Base-by-base conservation (phyloP, 2,329 filamentous ascomycete genomes). In the Fusarium humuli region DNA sequence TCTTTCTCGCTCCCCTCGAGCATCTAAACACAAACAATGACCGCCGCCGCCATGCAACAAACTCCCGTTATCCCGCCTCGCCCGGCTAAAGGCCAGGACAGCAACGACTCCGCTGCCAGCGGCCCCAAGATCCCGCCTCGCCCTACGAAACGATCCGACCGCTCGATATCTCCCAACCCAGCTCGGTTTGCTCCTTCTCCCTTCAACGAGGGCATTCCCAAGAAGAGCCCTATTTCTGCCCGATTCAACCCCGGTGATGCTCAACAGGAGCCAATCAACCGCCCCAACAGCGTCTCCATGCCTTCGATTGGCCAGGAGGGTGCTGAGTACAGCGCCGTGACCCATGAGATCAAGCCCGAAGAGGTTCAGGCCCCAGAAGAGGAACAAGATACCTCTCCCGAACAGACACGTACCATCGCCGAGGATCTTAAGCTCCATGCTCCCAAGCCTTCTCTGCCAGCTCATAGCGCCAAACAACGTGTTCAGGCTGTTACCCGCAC, bases 241-340 rank as follows among this genome's bases (percentile, higher is more conserved):
- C 74, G 73, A 44, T 75, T 79, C 52, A 77, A 78, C 75, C 81
- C 73, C 69, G 81, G 76, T 69, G 77, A 82, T 69, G 62, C 61
- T 66, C 73, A 77, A 32, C 75, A 76, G 53, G 83, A 86, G 45
- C 80, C 81, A 41, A 78, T 86, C 69, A 81, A 86, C 44, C 91
- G 93, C 53, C 89, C 92, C 37, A 88, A 89, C 50, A 97, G 93
- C 77, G 93, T 97, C 60, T 88, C 88, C 34, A 87, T 98, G 77
- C 95, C 95, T 18, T 92, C 92, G 2, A 86, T 97, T 58, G 95
- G 95, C 61, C 91, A 98, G 78, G 95, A 98, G 82, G 95, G 95
- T 68, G 89, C 86, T 72, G 95, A 98, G 82, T 98, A 98, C 81
- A 93, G 89, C 55, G 91, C 79, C 23, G 78, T 86, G 34, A 76